Percentiles rank a stretch among this genome's conserved stretches.
phyloP scores from a whole-genome alignment of 352 stramenopile genomes.

The Phytophthora cajani region DNA sequence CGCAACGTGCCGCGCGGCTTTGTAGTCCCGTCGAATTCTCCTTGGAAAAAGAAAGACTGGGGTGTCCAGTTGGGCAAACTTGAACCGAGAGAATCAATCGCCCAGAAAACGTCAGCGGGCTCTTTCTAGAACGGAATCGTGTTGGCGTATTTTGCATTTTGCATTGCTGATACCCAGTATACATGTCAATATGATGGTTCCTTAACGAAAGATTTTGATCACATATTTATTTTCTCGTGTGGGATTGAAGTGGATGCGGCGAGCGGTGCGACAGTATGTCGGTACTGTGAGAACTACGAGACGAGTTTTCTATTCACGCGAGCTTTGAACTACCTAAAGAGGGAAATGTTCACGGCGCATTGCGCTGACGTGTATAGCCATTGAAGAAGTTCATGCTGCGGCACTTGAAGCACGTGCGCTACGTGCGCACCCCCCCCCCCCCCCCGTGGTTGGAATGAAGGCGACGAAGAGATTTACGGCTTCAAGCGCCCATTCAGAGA shows the following conservation, averaged over 20 bases:
- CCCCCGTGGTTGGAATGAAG: constrained; percentile 6
- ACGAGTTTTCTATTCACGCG: background rate
- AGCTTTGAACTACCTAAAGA: background rate
- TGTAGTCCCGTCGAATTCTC: background rate
- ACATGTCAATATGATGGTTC: too few species aligned
- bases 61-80: constrained; percentile 1
- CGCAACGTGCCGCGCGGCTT: background rate
- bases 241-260: constrained; percentile 5
- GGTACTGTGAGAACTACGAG: constrained; percentile 1
- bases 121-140: too few species aligned
- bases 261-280: constrained; percentile 1
- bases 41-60: constrained; percentile 2
- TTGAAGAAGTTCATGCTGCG: constrained; percentile 20
- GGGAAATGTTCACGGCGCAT: background rate
- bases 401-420: constrained; percentile 10
- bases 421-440: constrained; percentile 2
- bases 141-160: too few species aligned
- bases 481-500: background rate
- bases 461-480: background rate
- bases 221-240: too few species aligned
- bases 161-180: too few species aligned
- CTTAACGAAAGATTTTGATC: too few species aligned
- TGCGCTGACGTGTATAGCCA: constrained; percentile 7
- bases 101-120: too few species aligned
- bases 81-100: background rate